Evolutionary conservation across 495 filamentous ascomycete species (phyloP), one percentile per base, ranked within the genome.

Genomic region (Bryoglossum gracile): DNA sequence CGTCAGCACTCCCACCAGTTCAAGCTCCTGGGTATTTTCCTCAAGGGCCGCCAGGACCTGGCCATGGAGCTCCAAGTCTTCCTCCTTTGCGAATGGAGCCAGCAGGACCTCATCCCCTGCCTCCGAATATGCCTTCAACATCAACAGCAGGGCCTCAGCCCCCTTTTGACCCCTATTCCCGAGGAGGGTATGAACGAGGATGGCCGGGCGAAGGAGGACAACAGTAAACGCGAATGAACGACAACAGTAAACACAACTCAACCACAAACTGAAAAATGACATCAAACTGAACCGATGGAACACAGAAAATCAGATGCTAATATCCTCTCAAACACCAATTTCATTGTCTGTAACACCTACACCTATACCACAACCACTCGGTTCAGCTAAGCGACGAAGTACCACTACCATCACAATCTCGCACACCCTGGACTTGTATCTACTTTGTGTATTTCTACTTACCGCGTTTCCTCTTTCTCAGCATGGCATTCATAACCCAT

Each of bases 41-140:
- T 3, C 23, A 11, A 5, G 6, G 18, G 13, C 43, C 32, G 30
- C 46, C 33, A 21, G 25, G 54, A 5, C 43, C 46, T 11, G 55
- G 23, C n/a, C n/a, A n/a, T n/a, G n/a, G n/a, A n/a, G n/a, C n/a
- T n/a, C n/a, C n/a, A n/a, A n/a, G n/a, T 28, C 24, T 60, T 4
- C 58, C 58, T 18, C 58, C 58, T 18, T 46, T 60, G 14, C 46
- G 58, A 35, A 54, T 57, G 19, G 58, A 60, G 3, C 16, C 57
- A 0, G 19, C 44, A n/a, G 23, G 4, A 16, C 24, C 41, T 8
- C 23, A 25, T 2, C 16, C 41, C 14, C 9, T 14, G 13, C 4
- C n/a, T n/a, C 30, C 53, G 1, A 46, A 23, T 9, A 2, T 19
- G n/a, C 11, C 51, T 3, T 40, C 54, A 40, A 22, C 42, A n/a